Evolutionary conservation across 768 basidiomycete species (phyloP).

Genomic region (Strobilomyces confusus): DNA sequence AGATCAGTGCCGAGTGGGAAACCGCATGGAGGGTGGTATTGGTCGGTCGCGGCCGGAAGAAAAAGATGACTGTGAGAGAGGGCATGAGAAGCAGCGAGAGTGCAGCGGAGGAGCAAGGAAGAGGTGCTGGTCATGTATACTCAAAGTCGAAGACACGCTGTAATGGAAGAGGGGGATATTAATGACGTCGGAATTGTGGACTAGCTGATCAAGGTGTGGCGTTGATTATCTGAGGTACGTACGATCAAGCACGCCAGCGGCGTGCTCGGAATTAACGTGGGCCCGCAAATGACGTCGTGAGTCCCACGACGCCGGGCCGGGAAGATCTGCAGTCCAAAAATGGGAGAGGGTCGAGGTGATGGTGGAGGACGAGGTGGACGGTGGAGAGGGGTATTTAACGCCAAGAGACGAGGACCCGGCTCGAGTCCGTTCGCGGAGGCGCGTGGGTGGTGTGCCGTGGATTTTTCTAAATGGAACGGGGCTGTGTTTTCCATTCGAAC

Average conservation of each 20-base stretch:
- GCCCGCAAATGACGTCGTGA: conserved; percentile 14
- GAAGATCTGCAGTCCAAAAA: conserved; percentile 26
- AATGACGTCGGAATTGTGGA: not conserved
- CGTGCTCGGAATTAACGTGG: conserved; percentile 15
- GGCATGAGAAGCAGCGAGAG: not conserved
- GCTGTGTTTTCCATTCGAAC: conserved; percentile 31
- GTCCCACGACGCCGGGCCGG: conserved; percentile 6
- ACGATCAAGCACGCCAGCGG: conserved; percentile 17
- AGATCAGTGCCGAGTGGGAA: not conserved
- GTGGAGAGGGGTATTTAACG: not conserved
- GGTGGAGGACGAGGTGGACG: not conserved
- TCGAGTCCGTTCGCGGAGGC: not conserved
- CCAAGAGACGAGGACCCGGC: not conserved
- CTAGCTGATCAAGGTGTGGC: not conserved
- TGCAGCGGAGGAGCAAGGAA: not conserved
- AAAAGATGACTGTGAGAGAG: too few species aligned
- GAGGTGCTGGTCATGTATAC: too few species aligned
- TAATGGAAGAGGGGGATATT: not conserved
- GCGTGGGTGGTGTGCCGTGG: conserved; percentile 9
- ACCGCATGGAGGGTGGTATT: too few species aligned
- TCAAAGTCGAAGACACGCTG: not conserved
- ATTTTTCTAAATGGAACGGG: conserved; percentile 17
- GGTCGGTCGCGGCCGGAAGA: too few species aligned
- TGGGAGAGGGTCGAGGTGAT: conserved; percentile 10
- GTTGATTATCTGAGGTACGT: conserved; percentile 11